Percentiles rank a stretch among this genome's conserved stretches.
Conservation (phyloP, 2,329 filamentous ascomycete species). For the Cephalotrichum gorgonifer region DNA sequence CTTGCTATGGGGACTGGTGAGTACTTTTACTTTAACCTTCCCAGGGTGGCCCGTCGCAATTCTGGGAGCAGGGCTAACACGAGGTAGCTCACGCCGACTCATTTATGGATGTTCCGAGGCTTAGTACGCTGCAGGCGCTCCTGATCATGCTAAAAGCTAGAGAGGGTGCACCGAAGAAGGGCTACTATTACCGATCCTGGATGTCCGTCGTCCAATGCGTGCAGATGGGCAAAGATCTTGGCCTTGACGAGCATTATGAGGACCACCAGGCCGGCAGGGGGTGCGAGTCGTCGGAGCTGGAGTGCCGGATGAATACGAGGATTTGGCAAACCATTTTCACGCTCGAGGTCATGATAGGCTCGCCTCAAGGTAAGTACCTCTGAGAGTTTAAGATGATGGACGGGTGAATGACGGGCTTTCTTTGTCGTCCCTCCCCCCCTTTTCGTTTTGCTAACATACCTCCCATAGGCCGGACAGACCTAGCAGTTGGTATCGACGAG, state of each 20-base stretch:
- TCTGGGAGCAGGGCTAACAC: slow-evolving; percentile 9
- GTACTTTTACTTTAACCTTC: slow-evolving; percentile 12
- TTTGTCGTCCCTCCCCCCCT: background rate
- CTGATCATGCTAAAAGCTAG: slow-evolving; percentile 82
- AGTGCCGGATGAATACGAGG: slow-evolving; percentile 75
- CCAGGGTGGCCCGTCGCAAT: background rate
- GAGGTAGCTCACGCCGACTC: slow-evolving; percentile 71
- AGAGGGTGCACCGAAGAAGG: slow-evolving; percentile 83
- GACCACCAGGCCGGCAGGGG: slow-evolving; percentile 61
- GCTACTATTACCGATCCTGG: slow-evolving; percentile 96
- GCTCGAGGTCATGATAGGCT: slow-evolving; percentile 86
- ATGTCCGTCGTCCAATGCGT: slow-evolving; percentile 89
- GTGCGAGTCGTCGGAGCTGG: slow-evolving; percentile 59
- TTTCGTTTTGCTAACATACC: background rate
- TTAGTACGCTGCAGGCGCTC: slow-evolving; percentile 87
- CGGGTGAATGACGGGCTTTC: no score
- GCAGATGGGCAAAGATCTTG: slow-evolving; percentile 86
- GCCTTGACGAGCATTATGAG: slow-evolving; percentile 76
- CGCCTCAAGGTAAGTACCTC: slow-evolving; percentile 61
- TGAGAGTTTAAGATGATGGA: no score
- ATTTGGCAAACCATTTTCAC: slow-evolving; percentile 85
- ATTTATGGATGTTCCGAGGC: slow-evolving; percentile 82
- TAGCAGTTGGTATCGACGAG: slow-evolving; percentile 62
- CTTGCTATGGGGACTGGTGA: slow-evolving; percentile 76
- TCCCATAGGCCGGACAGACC: slow-evolving; percentile 59